Conservation (phyloP, 148 eudicot species). For the Vaccinium vitisidaea region DNA sequence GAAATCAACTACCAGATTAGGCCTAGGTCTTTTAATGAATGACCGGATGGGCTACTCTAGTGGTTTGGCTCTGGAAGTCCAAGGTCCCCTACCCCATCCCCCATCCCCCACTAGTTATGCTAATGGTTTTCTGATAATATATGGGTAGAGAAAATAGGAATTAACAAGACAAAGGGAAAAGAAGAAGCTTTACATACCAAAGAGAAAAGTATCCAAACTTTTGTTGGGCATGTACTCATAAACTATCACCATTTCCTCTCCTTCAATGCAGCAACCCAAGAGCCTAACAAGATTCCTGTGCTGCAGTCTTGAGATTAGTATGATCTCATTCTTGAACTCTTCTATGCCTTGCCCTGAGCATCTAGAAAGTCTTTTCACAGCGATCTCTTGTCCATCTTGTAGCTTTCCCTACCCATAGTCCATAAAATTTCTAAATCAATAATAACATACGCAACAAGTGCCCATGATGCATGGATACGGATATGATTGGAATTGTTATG, state of each 20-base stretch:
- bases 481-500: background rate
- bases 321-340: constrained; percentile 46
- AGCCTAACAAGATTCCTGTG: constrained; percentile 49
- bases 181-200: constrained; percentile 20
- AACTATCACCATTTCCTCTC: constrained; percentile 37
- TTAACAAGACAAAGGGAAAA: background rate
- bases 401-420: constrained; percentile 34
- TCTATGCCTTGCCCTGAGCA: constrained; percentile 37
- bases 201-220: constrained; percentile 41
- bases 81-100: background rate
- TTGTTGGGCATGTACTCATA: constrained; percentile 48
- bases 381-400: constrained; percentile 33
- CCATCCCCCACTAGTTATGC: background rate
- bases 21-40: background rate
- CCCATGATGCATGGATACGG: background rate
- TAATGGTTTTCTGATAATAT: background rate
- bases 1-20: background rate
- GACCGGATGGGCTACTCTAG: background rate
- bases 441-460: background rate
- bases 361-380: constrained; percentile 50
- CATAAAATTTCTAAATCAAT: background rate
- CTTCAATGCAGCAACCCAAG: constrained; percentile 44
- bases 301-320: constrained; percentile 42
- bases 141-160: background rate
- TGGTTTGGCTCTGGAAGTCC: background rate